These are phyloP conservation scores for Orbilia javanica DNA, from an alignment of 2,329 filamentous ascomycete genomes.

Conservation along the genomic window DNA sequence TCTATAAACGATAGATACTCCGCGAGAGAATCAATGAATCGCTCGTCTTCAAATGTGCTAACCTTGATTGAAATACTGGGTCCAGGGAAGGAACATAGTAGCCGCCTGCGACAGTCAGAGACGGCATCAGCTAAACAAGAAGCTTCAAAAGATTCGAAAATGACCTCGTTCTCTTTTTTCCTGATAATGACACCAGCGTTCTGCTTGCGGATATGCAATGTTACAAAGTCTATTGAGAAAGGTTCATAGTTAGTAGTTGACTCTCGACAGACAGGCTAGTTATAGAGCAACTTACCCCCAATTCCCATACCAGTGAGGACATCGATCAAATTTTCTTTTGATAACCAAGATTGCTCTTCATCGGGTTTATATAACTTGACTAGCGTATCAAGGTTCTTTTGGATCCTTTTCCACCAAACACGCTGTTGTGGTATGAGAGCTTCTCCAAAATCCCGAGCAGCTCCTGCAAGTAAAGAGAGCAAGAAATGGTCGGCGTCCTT, in stretches of 20 bases:
- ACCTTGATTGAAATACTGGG: slow-evolving; percentile 63
- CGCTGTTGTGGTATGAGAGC: background rate
- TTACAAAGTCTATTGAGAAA: slow-evolving; percentile 63
- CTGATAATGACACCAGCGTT: slow-evolving; percentile 68
- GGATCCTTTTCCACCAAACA: slow-evolving; percentile 29
- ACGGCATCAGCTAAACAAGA: slow-evolving; percentile 66
- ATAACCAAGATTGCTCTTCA: slow-evolving; percentile 26
- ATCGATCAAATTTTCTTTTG: slow-evolving; percentile 61
- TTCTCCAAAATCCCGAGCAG: slow-evolving; percentile 36
- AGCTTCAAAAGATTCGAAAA: slow-evolving; percentile 68
- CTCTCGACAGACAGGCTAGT: too few relatives aligned
- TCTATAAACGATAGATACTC: slow-evolving; percentile 58
- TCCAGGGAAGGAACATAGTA: slow-evolving; percentile 68
- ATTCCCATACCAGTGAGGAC: slow-evolving; percentile 7
- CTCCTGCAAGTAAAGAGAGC: background rate
- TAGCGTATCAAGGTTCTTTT: slow-evolving; percentile 21
- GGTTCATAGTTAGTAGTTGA: background rate
- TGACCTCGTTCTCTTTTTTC: slow-evolving; percentile 59
- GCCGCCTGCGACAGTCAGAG: slow-evolving; percentile 65
- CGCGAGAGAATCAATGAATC: slow-evolving; percentile 57
- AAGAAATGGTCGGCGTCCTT: slow-evolving; percentile 37
- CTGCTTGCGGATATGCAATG: slow-evolving; percentile 67
- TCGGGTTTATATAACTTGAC: slow-evolving; percentile 25
- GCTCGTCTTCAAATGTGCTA: slow-evolving; percentile 59
- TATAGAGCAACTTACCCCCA: slow-evolving; percentile 59